These are phyloP conservation scores for Dendrocalamus sinicus DNA, from an alignment of 176 grass and related monocot genomes.

Conservation along the genomic window DNA sequence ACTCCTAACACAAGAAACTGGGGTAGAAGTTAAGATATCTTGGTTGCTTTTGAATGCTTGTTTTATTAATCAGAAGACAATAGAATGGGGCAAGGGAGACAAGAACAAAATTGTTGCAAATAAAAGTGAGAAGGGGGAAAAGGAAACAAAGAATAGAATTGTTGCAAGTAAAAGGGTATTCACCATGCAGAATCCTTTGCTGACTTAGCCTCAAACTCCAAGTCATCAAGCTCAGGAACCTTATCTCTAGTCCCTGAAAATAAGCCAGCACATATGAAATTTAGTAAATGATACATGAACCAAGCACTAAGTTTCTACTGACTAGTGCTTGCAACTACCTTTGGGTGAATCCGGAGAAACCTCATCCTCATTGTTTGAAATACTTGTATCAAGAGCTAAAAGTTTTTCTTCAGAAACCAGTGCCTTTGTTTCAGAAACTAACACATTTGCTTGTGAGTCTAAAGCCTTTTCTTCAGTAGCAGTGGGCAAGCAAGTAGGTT, in stretches of 20 bases:
- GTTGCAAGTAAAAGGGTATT: constrained; percentile 34
- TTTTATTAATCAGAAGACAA: neutral
- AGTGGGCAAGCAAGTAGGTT: constrained; percentile 33
- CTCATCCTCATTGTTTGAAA: constrained; percentile 57
- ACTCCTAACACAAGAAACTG: constrained; percentile 21
- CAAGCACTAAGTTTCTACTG: constrained; percentile 19
- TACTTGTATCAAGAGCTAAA: constrained; percentile 55
- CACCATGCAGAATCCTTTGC: constrained; percentile 88
- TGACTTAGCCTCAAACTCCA: constrained; percentile 97
- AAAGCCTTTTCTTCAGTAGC: constrained; percentile 53
- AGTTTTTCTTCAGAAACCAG: constrained; percentile 50
- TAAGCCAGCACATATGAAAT: constrained; percentile 31
- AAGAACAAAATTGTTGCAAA: constrained; percentile 16
- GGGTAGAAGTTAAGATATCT: constrained; percentile 8
- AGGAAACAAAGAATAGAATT: constrained; percentile 1
- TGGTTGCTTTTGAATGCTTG: neutral
- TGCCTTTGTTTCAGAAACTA: constrained; percentile 41
- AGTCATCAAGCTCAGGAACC: constrained; percentile 51
- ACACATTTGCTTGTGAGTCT: constrained; percentile 36
- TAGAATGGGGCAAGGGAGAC: neutral
- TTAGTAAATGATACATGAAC: constrained; percentile 20
- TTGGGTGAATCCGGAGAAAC: constrained; percentile 25
- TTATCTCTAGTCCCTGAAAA: constrained; percentile 61
- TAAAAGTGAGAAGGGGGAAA: neutral
- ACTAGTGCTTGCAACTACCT: constrained; percentile 39